These are phyloP conservation scores for Trichoderma sp. DNA, from an alignment of 2,329 filamentous ascomycete genomes.

Conservation along the genomic window DNA sequence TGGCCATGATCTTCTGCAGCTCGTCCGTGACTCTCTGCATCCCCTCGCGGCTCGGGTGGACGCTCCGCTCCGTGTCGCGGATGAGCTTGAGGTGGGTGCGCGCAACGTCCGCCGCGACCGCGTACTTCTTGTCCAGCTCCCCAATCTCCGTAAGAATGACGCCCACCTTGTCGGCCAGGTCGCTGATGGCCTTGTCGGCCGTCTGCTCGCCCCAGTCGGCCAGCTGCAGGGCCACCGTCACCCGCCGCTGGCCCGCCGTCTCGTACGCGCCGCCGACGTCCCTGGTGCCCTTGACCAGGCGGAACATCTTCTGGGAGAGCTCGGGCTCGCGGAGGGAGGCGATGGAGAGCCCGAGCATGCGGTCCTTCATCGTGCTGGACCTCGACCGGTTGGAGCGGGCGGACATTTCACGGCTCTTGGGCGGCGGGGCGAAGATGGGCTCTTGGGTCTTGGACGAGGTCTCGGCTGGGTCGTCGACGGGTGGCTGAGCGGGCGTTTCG, in stretches of 20 bases:
- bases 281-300: slow-evolving; percentile 94
- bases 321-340: slow-evolving; percentile 86
- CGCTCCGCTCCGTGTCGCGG: slow-evolving; percentile 91
- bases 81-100: slow-evolving; percentile 84
- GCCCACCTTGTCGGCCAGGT: slow-evolving; percentile 93
- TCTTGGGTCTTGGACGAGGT: slow-evolving; percentile 29
- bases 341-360: slow-evolving; percentile 69
- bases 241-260: slow-evolving; percentile 78
- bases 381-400: slow-evolving; percentile 61
- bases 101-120: slow-evolving; percentile 84
- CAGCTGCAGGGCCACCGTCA: slow-evolving; percentile 83
- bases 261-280: slow-evolving; percentile 83
- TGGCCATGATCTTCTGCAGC: slow-evolving; percentile 87
- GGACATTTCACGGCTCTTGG: slow-evolving; percentile 74
- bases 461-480: slow-evolving; percentile 37
- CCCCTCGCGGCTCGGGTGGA: slow-evolving; percentile 87
- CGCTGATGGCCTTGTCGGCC: slow-evolving; percentile 80
- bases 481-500: slow-evolving; percentile 32
- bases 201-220: slow-evolving; percentile 97
- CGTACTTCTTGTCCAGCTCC: slow-evolving; percentile 88
- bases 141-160: slow-evolving; percentile 90
- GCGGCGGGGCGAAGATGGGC: slow-evolving; percentile 36
- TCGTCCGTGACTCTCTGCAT: slow-evolving; percentile 90
- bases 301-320: slow-evolving; percentile 83
- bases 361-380: slow-evolving; percentile 29